Evolutionary conservation across 1,284 basidiomycete genomes (phyloP).

Genomic region (Rhodotorula sp.): DNA sequence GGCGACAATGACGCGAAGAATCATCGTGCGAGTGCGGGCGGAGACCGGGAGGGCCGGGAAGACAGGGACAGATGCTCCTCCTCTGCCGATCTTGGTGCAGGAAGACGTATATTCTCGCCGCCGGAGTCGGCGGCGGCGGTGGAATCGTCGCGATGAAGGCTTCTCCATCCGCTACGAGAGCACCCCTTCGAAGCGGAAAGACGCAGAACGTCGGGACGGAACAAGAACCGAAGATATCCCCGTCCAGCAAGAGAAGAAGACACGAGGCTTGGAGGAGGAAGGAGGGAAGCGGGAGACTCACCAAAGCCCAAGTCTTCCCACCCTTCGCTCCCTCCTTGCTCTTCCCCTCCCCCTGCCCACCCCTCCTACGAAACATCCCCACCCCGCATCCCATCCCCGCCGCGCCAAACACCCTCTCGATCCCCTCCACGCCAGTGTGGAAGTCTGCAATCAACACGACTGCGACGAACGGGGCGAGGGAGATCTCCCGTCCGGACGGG

Average conservation of each 20-base stretch:
- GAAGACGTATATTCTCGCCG: too few relatives aligned
- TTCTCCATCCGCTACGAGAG: too few relatives aligned
- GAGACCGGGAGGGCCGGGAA: too few relatives aligned
- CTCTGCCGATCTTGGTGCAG: too few relatives aligned
- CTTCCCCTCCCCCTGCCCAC: conserved; percentile 44
- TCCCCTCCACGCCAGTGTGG: conserved; percentile 60
- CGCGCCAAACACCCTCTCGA: conserved; percentile 55
- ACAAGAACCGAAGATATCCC: conserved; percentile 44
- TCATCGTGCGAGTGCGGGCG: too few relatives aligned
- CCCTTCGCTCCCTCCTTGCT: conserved; percentile 52
- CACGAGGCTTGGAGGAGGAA: conserved; percentile 34
- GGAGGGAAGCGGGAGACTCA: conserved; percentile 48
- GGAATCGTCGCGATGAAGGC: too few relatives aligned
- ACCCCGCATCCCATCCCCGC: conserved; percentile 52
- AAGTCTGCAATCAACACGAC: conserved; percentile 60
- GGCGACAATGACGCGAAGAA: too few relatives aligned
- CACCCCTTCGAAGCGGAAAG: too few relatives aligned
- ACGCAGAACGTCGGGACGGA: conserved; percentile 51
- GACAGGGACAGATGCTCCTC: too few relatives aligned
- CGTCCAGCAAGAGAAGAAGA: conserved; percentile 32
- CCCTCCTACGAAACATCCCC: background rate
- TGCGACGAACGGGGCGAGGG: conserved; percentile 42
- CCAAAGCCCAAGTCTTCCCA: conserved; percentile 57
- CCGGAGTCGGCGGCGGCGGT: too few relatives aligned
- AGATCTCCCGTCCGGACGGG: conserved; percentile 21